Percentiles rank a stretch among this genome's conserved stretches.
Conservation (phyloP, 306 rosid genomes). For the Oemleria cerasiformis region DNA sequence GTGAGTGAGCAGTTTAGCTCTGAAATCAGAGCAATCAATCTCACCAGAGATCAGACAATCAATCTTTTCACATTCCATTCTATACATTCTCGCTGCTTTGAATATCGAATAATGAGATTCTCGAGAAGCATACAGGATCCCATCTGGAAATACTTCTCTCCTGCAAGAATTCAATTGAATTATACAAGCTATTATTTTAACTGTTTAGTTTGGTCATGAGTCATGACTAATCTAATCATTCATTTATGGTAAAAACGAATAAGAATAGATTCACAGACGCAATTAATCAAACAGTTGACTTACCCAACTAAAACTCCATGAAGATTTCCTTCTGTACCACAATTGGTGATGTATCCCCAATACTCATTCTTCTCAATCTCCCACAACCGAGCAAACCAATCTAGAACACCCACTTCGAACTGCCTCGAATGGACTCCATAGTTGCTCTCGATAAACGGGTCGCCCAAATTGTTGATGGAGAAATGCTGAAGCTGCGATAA, state of each 20-base stretch:
- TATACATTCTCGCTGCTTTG: conserved; percentile 70
- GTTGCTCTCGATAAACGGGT: conserved; percentile 95
- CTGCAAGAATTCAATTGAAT: conserved; percentile 24
- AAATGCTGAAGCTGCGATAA: conserved; percentile 84
- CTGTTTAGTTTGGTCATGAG: neutral
- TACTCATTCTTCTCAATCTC: conserved; percentile 85
- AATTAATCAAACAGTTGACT: conserved; percentile 13
- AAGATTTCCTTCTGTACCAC: conserved; percentile 98
- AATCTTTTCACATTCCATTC: conserved; percentile 66
- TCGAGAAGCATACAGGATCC: conserved; percentile 58
- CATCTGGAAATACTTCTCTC: conserved; percentile 66
- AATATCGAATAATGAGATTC: conserved; percentile 76
- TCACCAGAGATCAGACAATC: conserved; percentile 53
- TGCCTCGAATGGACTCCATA: conserved; percentile 92
- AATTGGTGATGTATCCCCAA: conserved; percentile 99
- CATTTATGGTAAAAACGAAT: neutral
- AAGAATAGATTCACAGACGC: neutral
- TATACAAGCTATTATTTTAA: neutral
- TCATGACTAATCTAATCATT: too few relatives aligned
- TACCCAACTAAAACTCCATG: conserved; percentile 83
- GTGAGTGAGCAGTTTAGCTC: conserved; percentile 39
- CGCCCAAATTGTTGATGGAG: conserved; percentile 92
- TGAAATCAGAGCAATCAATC: conserved; percentile 58
- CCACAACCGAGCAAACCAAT: conserved; percentile 98
- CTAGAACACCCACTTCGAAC: conserved; percentile 94